Conservation (phyloP, 192 early-diverging fungal species). For the Podila horticola region DNA sequence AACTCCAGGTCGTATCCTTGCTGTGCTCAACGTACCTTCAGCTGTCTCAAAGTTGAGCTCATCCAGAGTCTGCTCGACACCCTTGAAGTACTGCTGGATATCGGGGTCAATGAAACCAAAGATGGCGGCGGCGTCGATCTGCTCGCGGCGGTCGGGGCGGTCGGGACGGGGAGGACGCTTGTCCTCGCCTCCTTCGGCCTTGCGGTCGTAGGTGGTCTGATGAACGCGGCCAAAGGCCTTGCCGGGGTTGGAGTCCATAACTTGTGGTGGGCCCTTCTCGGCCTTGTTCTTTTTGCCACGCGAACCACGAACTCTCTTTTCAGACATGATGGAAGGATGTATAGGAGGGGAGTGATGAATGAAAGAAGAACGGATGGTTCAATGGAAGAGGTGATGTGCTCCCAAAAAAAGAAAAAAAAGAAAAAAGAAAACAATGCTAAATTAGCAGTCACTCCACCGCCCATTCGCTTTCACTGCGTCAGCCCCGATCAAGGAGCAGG, state of each 20-base stretch:
- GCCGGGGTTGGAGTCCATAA: constrained; percentile 24
- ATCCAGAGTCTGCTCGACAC: constrained; percentile 68
- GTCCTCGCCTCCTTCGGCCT: constrained; percentile 23
- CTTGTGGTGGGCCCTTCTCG: constrained; percentile 11
- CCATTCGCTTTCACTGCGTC: too few relatives aligned
- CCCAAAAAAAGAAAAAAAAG: constrained; percentile 5
- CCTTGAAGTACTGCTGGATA: constrained; percentile 67
- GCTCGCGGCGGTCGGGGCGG: constrained; percentile 29
- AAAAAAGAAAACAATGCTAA: background rate
- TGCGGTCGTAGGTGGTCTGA: constrained; percentile 46
- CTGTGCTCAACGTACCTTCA: constrained; percentile 54
- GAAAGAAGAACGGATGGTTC: constrained; percentile 1
- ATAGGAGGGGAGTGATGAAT: background rate
- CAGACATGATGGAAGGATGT: constrained; percentile 30
- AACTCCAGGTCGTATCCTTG: too few relatives aligned
- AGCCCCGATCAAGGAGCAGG: too few relatives aligned
- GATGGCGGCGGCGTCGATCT: constrained; percentile 48
- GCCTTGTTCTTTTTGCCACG: constrained; percentile 50
- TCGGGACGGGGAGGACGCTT: constrained; percentile 20
- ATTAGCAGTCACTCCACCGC: too few relatives aligned
- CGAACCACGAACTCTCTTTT: constrained; percentile 50
- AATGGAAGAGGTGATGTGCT: background rate
- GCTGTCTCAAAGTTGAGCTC: constrained; percentile 65
- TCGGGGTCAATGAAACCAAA: constrained; percentile 65
- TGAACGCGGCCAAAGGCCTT: constrained; percentile 41